phyloP scores from a whole-genome alignment of 2,329 filamentous ascomycete species.

The Didymella arachidicola region DNA sequence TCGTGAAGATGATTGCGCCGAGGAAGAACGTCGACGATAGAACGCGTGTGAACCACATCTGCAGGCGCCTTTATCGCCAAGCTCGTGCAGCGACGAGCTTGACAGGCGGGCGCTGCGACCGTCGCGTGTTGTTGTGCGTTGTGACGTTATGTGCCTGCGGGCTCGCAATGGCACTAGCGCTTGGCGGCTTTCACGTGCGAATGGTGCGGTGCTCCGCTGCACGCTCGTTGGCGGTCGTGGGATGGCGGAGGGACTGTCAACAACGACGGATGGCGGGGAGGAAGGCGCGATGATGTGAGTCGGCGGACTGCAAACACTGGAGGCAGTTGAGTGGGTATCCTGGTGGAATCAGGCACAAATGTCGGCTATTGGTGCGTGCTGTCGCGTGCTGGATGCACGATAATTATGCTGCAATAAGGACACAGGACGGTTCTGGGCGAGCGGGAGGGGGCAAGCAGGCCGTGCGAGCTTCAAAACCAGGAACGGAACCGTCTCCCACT shows the following conservation, averaged over 20 bases:
- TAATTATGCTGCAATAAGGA: conserved; percentile 21
- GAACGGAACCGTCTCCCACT: conserved; percentile 10
- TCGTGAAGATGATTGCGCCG: conserved; percentile 90
- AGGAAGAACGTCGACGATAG: conserved; percentile 85
- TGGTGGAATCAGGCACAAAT: conserved; percentile 38
- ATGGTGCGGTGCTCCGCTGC: conserved; percentile 24
- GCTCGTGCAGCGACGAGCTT: conserved; percentile 57
- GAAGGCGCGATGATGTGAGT: conserved; percentile 8
- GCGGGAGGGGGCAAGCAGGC: conserved; percentile 10
- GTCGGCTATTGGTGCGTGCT: conserved; percentile 40
- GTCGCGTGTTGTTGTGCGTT: conserved; percentile 31
- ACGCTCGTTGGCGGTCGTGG: conserved; percentile 9
- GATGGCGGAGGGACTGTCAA: conserved; percentile 8
- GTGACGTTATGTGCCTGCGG: conserved; percentile 24
- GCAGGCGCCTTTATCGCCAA: conserved; percentile 56
- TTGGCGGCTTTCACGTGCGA: conserved; percentile 50
- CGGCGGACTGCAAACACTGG: conserved; percentile 18
- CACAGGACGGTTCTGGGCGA: conserved; percentile 18
- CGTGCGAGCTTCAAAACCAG: conserved; percentile 1
- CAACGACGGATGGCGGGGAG: conserved; percentile 4
- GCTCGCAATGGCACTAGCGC: conserved; percentile 19
- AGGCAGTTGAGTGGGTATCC: conserved; percentile 26
- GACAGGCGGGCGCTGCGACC: conserved; percentile 31
- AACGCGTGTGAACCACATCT: conserved; percentile 85
- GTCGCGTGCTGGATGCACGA: conserved; percentile 48